These are phyloP conservation scores for Soucietia sequanensis DNA, from an alignment of 805 yeast species.

Conservation along the genomic window DNA sequence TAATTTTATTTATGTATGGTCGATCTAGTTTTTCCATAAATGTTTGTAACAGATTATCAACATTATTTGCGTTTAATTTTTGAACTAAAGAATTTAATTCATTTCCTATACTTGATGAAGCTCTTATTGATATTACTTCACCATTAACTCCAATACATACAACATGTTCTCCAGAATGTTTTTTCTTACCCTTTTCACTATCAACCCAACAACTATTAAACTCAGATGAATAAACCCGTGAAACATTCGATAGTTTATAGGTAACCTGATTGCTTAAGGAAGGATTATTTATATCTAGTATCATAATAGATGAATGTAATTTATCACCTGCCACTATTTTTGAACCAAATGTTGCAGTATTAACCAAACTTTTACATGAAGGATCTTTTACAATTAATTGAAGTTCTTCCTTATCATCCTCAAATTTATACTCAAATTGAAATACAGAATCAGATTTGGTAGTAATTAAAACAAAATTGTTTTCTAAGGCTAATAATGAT, in stretches of 20 bases:
- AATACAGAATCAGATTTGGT: slow-evolving; percentile 36
- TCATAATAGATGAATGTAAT: slow-evolving; percentile 29
- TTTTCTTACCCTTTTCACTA: slow-evolving; percentile 2
- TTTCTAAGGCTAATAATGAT: slow-evolving; percentile 20
- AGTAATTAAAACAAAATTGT: slow-evolving; percentile 13
- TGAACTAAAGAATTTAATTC: slow-evolving; percentile 14
- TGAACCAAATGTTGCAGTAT: slow-evolving; percentile 21
- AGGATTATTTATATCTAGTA: slow-evolving; percentile 16
- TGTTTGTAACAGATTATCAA: slow-evolving; percentile 10
- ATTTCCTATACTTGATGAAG: background rate
- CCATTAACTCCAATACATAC: slow-evolving; percentile 39
- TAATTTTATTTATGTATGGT: slow-evolving; percentile 35
- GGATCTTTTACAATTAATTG: slow-evolving; percentile 28
- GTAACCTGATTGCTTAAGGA: slow-evolving; percentile 8
- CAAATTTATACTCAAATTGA: slow-evolving; percentile 20
- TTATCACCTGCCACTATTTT: slow-evolving; percentile 35
- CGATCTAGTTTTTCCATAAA: slow-evolving; percentile 22
- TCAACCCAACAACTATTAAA: slow-evolving; percentile 21
- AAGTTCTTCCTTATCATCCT: slow-evolving; percentile 7
- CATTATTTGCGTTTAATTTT: slow-evolving; percentile 8
- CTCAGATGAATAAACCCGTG: slow-evolving; percentile 27
- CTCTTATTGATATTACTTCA: slow-evolving; percentile 23
- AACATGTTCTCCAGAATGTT: slow-evolving; percentile 7
- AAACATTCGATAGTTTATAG: slow-evolving; percentile 26
- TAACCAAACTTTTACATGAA: slow-evolving; percentile 30